Percentiles rank a stretch among this genome's conserved stretches.
Conservation (phyloP, 2,329 filamentous ascomycete genomes). For the Pseudodiploospora longispora region DNA sequence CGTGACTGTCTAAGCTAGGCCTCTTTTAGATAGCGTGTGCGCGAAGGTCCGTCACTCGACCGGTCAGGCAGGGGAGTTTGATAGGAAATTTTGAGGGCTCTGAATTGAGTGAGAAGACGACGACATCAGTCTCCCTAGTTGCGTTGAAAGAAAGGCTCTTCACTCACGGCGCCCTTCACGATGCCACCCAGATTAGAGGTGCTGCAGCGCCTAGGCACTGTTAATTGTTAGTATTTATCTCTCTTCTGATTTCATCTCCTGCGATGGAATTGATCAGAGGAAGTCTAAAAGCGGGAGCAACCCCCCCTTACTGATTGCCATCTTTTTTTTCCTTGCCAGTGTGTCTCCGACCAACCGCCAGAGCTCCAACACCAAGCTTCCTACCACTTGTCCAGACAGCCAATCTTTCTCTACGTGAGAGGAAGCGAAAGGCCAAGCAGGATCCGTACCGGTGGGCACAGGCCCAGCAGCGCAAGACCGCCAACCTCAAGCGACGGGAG, state of each 20-base stretch:
- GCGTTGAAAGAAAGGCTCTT: too few species aligned
- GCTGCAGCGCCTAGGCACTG: conserved; percentile 49
- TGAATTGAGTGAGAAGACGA: neutral
- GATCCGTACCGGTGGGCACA: conserved; percentile 81
- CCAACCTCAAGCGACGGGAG: conserved; percentile 68
- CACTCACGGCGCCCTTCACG: conserved; percentile 16
- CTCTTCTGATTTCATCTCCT: too few species aligned
- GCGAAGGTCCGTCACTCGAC: conserved; percentile 1
- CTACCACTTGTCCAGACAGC: conserved; percentile 58
- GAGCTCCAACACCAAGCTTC: conserved; percentile 38
- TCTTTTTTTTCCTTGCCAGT: conserved; percentile 32
- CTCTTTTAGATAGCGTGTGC: neutral
- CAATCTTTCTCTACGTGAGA: conserved; percentile 52
- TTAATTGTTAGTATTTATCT: conserved; percentile 41
- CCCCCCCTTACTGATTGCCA: conserved; percentile 11
- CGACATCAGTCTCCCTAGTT: too few species aligned
- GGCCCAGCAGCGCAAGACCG: conserved; percentile 73
- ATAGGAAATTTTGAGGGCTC: conserved; percentile 27
- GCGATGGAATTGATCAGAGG: too few species aligned
- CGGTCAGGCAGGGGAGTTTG: neutral
- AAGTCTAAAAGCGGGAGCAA: too few species aligned
- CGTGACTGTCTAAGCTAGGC: conserved; percentile 22
- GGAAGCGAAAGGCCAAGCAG: conserved; percentile 57
- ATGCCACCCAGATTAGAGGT: conserved; percentile 63
- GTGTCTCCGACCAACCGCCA: conserved; percentile 49